phyloP scores from a whole-genome alignment of 169 alveolate genomes.

The Plasmodium berghei region DNA sequence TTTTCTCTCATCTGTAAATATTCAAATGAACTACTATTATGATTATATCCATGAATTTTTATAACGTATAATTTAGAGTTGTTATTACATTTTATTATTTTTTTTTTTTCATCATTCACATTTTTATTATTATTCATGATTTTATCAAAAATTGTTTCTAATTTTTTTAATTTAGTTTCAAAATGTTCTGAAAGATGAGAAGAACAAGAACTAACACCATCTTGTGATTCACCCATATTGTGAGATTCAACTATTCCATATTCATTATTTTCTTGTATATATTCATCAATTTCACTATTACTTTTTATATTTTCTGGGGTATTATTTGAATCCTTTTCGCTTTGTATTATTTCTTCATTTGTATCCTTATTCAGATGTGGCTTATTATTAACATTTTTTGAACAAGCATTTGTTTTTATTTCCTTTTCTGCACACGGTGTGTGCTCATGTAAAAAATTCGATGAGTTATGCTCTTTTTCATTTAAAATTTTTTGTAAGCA shows the following conservation, averaged over 20 bases:
- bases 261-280: too few relatives aligned
- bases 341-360: not conserved
- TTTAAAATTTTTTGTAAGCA: slow-evolving; percentile 29
- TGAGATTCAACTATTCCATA: not conserved
- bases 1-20: slow-evolving; percentile 37
- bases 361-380: not conserved
- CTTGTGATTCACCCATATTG: not conserved
- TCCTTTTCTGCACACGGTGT: not conserved
- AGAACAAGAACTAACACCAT: not conserved
- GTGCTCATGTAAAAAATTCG: not conserved
- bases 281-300: too few relatives aligned
- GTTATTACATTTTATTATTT: not conserved
- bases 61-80: slow-evolving; percentile 10
- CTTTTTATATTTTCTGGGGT: too few relatives aligned
- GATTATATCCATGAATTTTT: slow-evolving; percentile 25
- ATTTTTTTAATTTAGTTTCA: slow-evolving; percentile 16
- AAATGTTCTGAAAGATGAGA: not conserved
- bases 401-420: not conserved
- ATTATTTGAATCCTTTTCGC: too few relatives aligned
- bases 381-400: not conserved
- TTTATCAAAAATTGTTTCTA: slow-evolving; percentile 33
- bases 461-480: slow-evolving; percentile 33
- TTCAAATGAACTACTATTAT: slow-evolving; percentile 43
- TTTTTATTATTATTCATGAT: slow-evolving; percentile 26
- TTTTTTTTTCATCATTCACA: slow-evolving; percentile 1